phyloP scores from a whole-genome alignment of 1,139 yeast genomes.

The Kodamaea sp. region DNA sequence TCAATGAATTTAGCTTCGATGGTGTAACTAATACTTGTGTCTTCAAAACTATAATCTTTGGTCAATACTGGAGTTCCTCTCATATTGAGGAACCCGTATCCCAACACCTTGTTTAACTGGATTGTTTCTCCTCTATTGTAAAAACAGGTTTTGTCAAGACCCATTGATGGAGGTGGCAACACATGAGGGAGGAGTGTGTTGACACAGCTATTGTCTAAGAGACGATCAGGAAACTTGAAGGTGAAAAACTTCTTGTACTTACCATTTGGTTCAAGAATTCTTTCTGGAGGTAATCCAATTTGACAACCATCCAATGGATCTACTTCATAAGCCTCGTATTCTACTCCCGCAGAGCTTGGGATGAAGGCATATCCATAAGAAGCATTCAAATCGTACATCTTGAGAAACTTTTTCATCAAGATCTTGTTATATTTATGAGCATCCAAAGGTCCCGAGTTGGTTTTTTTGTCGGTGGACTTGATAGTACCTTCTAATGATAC shows the following conservation, averaged over 20 bases:
- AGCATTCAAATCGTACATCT: slow-evolving; percentile 51
- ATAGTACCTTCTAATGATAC: slow-evolving; percentile 51
- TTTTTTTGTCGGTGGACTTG: slow-evolving; percentile 33
- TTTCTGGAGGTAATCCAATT: slow-evolving; percentile 53
- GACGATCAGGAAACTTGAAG: slow-evolving; percentile 59
- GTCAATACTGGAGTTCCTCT: slow-evolving; percentile 48
- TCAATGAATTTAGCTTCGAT: slow-evolving; percentile 49
- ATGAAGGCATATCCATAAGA: slow-evolving; percentile 44
- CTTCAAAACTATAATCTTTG: slow-evolving; percentile 44
- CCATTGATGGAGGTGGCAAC: slow-evolving; percentile 66
- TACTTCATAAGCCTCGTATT: slow-evolving; percentile 41
- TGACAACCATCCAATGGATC: slow-evolving; percentile 50
- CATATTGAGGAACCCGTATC: slow-evolving; percentile 42
- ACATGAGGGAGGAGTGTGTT: slow-evolving; percentile 56
- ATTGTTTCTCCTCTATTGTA: slow-evolving; percentile 36
- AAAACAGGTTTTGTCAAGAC: slow-evolving; percentile 51
- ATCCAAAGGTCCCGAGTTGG: slow-evolving; percentile 15
- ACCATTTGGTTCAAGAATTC: slow-evolving; percentile 50
- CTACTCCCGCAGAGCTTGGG: slow-evolving; percentile 54
- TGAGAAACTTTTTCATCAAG: slow-evolving; percentile 44
- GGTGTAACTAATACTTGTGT: slow-evolving; percentile 43
- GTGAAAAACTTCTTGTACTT: slow-evolving; percentile 64
- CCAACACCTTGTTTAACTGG: slow-evolving; percentile 43
- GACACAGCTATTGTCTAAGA: slow-evolving; percentile 59
- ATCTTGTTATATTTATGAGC: slow-evolving; percentile 29